phyloP scores from a whole-genome alignment of 805 yeast species.

The Starmerella scarabaei region DNA sequence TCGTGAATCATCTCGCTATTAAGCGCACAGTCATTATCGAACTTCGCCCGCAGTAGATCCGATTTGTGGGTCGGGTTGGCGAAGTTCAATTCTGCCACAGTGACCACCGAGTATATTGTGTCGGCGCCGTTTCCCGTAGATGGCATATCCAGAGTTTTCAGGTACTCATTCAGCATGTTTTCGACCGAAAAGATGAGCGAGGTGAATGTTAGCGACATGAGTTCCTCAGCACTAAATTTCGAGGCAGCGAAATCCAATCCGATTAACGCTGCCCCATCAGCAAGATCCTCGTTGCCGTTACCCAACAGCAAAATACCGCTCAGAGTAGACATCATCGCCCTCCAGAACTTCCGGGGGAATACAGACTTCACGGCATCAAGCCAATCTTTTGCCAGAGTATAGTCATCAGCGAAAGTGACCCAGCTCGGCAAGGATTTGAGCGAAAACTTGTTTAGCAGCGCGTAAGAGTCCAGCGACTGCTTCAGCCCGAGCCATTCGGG shows the following conservation, averaged over 20 bases:
- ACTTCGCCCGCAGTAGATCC: constrained; percentile 25
- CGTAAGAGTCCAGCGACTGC: constrained; percentile 23
- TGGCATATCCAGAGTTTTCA: constrained; percentile 24
- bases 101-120: constrained; percentile 27
- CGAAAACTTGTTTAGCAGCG: constrained; percentile 22
- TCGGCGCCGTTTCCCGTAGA: constrained; percentile 13
- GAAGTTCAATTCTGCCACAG: constrained; percentile 27
- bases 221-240: constrained; percentile 23
- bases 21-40: constrained; percentile 28
- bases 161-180: constrained; percentile 26
- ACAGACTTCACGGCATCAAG: constrained; percentile 28
- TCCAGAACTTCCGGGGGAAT: constrained; percentile 26
- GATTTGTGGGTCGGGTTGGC: constrained; percentile 18
- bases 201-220: constrained; percentile 27
- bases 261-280: constrained; percentile 32
- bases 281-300: constrained; percentile 25
- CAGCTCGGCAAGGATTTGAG: constrained; percentile 27
- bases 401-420: constrained; percentile 29
- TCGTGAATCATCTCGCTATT: constrained; percentile 30
- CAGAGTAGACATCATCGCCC: constrained; percentile 27
- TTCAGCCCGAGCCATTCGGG: constrained; percentile 22
- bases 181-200: constrained; percentile 27
- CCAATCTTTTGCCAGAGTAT: constrained; percentile 32
- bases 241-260: constrained; percentile 26
- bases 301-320: constrained; percentile 32